Percentiles rank a stretch among this genome's conserved stretches.
These are phyloP conservation scores for Sequoia sempervirens DNA, from an alignment of 75 land plant species.

Conservation along the genomic window DNA sequence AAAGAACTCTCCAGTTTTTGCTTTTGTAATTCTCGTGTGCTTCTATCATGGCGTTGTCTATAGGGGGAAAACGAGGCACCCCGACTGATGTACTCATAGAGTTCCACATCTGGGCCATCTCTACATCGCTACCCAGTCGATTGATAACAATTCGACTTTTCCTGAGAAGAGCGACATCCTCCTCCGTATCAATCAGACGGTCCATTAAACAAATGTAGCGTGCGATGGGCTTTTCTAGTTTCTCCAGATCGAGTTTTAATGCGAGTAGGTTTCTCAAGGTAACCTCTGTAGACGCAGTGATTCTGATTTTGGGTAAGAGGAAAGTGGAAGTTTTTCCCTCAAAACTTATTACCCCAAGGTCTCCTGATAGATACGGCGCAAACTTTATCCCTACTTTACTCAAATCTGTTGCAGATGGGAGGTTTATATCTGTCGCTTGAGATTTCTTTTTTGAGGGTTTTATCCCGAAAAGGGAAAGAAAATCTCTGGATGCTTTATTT, in stretches of 20 bases:
- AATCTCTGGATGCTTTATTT: too few relatives aligned
- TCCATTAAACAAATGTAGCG: background rate
- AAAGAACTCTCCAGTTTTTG: background rate
- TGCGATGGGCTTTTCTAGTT: background rate
- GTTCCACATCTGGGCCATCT: background rate
- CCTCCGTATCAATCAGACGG: background rate
- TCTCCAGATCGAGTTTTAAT: background rate
- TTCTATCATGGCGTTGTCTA: background rate
- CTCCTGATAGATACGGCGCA: background rate
- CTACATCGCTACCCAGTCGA: background rate
- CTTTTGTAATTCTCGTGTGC: background rate
- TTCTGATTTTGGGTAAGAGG: background rate
- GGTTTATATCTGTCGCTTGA: too few relatives aligned
- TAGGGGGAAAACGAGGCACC: background rate
- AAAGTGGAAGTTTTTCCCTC: background rate
- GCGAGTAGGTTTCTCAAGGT: background rate
- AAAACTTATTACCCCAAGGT: background rate
- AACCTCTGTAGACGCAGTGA: background rate
- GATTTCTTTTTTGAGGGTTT: too few relatives aligned
- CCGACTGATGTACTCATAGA: background rate
- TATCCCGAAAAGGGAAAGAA: too few relatives aligned
- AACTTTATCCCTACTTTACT: background rate
- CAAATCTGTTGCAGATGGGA: background rate
- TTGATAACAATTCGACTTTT: background rate
- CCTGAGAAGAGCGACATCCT: background rate